Conservation (phyloP, 768 basidiomycete genomes). For the Phaeolepiota aurea region DNA sequence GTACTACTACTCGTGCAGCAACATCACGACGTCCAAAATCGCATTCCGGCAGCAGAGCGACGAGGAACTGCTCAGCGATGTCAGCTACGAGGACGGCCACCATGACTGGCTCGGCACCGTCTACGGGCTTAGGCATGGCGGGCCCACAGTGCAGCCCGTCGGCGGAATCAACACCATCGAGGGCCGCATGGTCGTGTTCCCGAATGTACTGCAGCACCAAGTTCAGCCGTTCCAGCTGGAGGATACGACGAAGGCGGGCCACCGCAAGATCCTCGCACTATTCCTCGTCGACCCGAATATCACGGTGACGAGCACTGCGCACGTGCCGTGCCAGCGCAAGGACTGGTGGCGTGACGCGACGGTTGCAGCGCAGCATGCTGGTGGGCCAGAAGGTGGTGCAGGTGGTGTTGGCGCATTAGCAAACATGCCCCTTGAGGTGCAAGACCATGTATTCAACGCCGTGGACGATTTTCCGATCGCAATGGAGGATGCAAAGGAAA, state of each 20-base stretch:
- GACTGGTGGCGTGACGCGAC: slow-evolving; percentile 18
- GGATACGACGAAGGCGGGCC: slow-evolving; percentile 28
- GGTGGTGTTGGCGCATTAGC: slow-evolving; percentile 1
- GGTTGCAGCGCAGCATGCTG: no score
- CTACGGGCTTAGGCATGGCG: slow-evolving; percentile 16
- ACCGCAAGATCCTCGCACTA: slow-evolving; percentile 32
- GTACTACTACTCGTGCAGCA: slow-evolving; percentile 19
- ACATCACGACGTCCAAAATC: slow-evolving; percentile 15
- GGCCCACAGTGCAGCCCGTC: slow-evolving; percentile 16
- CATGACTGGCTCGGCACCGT: slow-evolving; percentile 19
- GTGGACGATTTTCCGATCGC: slow-evolving; percentile 18
- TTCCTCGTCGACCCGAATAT: slow-evolving; percentile 26
- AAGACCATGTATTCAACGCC: slow-evolving; percentile 11
- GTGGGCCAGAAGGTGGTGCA: no score
- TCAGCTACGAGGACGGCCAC: slow-evolving; percentile 11
- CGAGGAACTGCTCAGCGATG: background rate
- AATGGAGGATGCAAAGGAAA: slow-evolving; percentile 17
- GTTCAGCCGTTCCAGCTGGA: slow-evolving; percentile 27
- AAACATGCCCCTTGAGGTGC: slow-evolving; percentile 19
- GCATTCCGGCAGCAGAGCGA: slow-evolving; percentile 15
- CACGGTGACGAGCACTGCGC: slow-evolving; percentile 14
- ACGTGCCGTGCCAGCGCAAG: slow-evolving; percentile 17
- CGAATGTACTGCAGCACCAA: slow-evolving; percentile 32
- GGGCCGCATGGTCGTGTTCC: slow-evolving; percentile 29
- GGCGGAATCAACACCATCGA: slow-evolving; percentile 25